Base-by-base conservation (phyloP, 2,329 filamentous ascomycete species). In the Ceratocystis colombiana region DNA sequence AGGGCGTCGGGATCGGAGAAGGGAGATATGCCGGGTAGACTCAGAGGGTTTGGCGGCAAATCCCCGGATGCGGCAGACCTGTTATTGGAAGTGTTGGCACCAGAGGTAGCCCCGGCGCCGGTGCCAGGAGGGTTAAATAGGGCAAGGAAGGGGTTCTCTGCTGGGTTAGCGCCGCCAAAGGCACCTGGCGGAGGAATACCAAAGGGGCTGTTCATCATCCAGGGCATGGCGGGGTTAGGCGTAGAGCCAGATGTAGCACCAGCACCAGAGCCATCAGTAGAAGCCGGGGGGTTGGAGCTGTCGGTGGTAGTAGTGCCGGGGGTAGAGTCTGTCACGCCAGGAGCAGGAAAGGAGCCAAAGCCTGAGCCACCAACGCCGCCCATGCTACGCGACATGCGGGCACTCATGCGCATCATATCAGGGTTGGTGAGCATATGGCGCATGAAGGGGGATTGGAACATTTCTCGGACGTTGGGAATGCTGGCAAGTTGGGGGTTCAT, bases 351-450 rank as follows among this genome's bases (percentile, higher is more conserved):
- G 53, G 77, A 78, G 67, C 76, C 78, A 25, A 59, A 59, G 12
- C 53, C 57, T 12, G 44, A 3, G 65, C 76, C 79, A 64, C 76
- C 77, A 66, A 73, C 75, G 66, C 80, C 82, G 57, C 79, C 81
- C 77, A 87, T 80, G 78, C 86, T 83, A 67, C 88, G 82, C 73
- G 92, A 88, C 85, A 97, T 88, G 69, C 90, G 85, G 72, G 90
- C 84, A 71, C 92, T 90, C 74, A 89, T 86, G 67, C 90, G 82
- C 70, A 99, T 84, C 71, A 90, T 85, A 57, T 90, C 84, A 3
- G 94, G 94, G 73, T 95, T 91, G 69, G 90, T 93, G 82, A 99
- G 87, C 88, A 97, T 94, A 64, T 88, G 83, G 72, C 94, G 84
- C 77, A 97, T 91, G 69, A 91, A 84, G 0, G 92, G 92, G 28